phyloP scores from a whole-genome alignment of 257 asterid genomes.

The Solanum piurae region DNA sequence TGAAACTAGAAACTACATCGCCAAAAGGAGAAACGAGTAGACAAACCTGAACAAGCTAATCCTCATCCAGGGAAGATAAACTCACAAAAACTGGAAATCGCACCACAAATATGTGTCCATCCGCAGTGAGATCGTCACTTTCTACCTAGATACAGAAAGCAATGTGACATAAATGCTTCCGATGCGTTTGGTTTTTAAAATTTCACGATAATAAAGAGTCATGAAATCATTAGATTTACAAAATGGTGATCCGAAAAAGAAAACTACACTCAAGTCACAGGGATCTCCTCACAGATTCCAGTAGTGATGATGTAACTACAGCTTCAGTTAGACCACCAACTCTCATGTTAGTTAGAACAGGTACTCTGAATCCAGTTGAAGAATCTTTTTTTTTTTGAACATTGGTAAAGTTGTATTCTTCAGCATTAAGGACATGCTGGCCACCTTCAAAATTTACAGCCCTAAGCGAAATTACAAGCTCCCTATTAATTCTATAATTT shows the following conservation, averaged over 20 bases:
- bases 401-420: too few relatives aligned
- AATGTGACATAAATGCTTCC: conserved; percentile 4
- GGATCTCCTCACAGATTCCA: conserved; percentile 61
- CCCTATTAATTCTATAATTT: too few relatives aligned
- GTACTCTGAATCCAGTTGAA: conserved; percentile 91
- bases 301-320: conserved; percentile 53
- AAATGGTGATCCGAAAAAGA: not conserved
- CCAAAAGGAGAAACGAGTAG: too few relatives aligned
- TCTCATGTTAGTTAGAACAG: conserved; percentile 58
- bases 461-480: too few relatives aligned
- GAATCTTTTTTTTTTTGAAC: too few relatives aligned
- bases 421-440: too few relatives aligned
- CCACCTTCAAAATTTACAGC: too few relatives aligned
- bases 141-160: conserved; percentile 20
- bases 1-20: not conserved
- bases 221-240: not conserved
- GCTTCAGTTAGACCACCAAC: conserved; percentile 8
- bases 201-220: not conserved
- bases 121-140: conserved; percentile 36
- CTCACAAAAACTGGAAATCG: conserved; percentile 49
- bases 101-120: conserved; percentile 85
- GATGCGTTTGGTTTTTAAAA: not conserved
- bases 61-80: not conserved
- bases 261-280: not conserved
- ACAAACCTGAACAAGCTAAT: too few relatives aligned